Conservation (phyloP, 2,329 filamentous ascomycete genomes). For the Cercospora sesami region DNA sequence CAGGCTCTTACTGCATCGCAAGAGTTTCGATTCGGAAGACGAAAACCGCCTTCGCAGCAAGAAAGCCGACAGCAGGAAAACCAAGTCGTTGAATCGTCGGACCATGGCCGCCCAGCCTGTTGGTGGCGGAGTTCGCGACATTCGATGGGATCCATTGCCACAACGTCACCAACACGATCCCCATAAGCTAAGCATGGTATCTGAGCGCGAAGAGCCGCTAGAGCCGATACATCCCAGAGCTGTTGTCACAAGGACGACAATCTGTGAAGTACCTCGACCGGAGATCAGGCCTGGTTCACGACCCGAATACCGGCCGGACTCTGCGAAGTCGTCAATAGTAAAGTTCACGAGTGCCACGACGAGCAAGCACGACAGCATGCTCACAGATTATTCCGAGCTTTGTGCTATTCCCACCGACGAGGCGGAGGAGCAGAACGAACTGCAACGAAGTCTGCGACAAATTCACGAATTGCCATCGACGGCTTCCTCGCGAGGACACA, state of each 20-base stretch:
- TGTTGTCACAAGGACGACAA: not conserved
- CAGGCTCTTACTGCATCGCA: constrained; percentile 7
- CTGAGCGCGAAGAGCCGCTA: constrained; percentile 9
- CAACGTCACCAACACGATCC: constrained; percentile 9
- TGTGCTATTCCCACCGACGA: constrained; percentile 7
- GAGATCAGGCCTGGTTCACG: not conserved
- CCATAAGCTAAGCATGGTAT: constrained; percentile 15
- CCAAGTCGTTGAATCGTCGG: constrained; percentile 3
- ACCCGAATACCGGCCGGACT: constrained; percentile 6
- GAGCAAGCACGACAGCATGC: constrained; percentile 12
- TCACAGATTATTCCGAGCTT: constrained; percentile 12
- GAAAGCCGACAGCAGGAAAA: not conserved
- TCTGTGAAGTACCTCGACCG: not conserved
- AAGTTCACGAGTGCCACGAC: not conserved
- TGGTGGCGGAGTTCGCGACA: constrained; percentile 6
- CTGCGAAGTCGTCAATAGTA: constrained; percentile 1
- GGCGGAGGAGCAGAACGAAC: not conserved
- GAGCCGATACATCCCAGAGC: not conserved
- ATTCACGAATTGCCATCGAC: constrained; percentile 12
- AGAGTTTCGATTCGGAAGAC: constrained; percentile 3
- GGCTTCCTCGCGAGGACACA: not conserved
- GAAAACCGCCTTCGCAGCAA: not conserved
- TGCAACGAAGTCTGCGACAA: not conserved
- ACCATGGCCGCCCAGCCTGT: constrained; percentile 7
- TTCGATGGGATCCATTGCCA: constrained; percentile 5